phyloP scores from a whole-genome alignment of 176 grass and related monocot genomes.

The Phoenix dactylifera region DNA sequence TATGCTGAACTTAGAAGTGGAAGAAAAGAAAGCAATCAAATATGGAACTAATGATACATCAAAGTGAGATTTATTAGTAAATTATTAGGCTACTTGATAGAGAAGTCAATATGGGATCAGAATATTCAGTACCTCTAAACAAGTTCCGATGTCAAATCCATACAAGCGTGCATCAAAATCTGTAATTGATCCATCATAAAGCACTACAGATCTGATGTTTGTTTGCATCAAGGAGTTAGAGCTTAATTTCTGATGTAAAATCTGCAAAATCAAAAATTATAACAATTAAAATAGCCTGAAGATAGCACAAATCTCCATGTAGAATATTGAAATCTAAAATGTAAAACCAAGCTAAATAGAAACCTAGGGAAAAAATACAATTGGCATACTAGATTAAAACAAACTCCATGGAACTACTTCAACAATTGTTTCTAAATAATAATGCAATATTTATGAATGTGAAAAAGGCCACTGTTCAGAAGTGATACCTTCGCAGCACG shows the following conservation, averaged over 20 bases:
- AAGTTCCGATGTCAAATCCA: slow-evolving; percentile 75
- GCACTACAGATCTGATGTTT: slow-evolving; percentile 40
- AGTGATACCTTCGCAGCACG: slow-evolving; percentile 68
- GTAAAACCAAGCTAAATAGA: too few species aligned
- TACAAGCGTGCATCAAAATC: slow-evolving; percentile 71
- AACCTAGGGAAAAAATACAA: too few species aligned
- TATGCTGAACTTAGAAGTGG: too few species aligned
- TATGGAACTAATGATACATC: too few species aligned
- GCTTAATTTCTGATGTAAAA: slow-evolving; percentile 64
- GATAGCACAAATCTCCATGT: background rate
- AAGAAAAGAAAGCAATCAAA: too few species aligned
- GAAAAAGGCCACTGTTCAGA: background rate
- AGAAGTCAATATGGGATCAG: too few species aligned
- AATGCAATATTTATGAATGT: background rate
- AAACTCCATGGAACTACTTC: too few species aligned
- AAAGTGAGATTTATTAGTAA: too few species aligned
- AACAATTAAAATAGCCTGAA: slow-evolving; percentile 5
- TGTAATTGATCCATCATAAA: slow-evolving; percentile 81
- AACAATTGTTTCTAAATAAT: too few species aligned
- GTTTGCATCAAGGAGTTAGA: slow-evolving; percentile 34
- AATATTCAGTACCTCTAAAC: slow-evolving; percentile 59
- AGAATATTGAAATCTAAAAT: too few species aligned
- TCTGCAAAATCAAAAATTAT: slow-evolving; percentile 25
- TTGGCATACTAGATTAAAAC: too few species aligned
- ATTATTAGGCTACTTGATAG: too few species aligned